These are phyloP conservation scores for Penicillium sp. DNA, from an alignment of 2,329 filamentous ascomycete genomes.

Conservation along the genomic window DNA sequence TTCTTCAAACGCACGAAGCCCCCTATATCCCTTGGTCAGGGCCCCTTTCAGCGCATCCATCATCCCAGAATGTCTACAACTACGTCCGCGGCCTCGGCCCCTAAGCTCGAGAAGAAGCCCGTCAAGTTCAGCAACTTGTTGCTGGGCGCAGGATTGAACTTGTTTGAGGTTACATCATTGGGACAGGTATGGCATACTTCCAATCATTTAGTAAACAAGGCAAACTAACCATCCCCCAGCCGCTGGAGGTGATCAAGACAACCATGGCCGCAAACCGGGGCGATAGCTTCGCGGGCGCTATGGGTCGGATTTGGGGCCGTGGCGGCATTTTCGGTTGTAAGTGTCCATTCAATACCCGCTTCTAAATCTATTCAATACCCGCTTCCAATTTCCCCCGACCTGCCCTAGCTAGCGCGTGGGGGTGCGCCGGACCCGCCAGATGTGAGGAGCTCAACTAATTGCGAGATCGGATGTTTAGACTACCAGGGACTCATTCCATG, in stretches of 20 bases:
- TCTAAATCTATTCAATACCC: constrained; percentile 9
- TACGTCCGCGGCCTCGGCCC: constrained; percentile 53
- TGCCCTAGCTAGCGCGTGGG: constrained; percentile 12
- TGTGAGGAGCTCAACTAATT: constrained; percentile 17
- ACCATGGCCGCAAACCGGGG: constrained; percentile 97
- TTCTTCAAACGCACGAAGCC: constrained; percentile 72
- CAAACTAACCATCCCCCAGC: constrained; percentile 53
- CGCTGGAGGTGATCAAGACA: constrained; percentile 98
- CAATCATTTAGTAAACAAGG: background rate
- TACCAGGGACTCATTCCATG: constrained; percentile 99
- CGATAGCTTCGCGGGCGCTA: constrained; percentile 79
- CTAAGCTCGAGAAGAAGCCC: constrained; percentile 92
- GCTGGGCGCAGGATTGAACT: constrained; percentile 87
- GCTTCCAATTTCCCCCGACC: constrained; percentile 18
- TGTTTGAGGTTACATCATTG: constrained; percentile 81
- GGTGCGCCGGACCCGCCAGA: constrained; percentile 15
- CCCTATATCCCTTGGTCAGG: constrained; percentile 96
- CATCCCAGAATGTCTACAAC: constrained; percentile 58
- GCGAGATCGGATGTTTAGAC: constrained; percentile 56
- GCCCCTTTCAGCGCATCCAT: constrained; percentile 62
- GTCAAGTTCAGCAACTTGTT: constrained; percentile 99
- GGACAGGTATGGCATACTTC: constrained; percentile 57
- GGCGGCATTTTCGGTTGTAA: constrained; percentile 92
- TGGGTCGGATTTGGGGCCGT: constrained; percentile 86
- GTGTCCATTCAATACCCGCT: constrained; percentile 36